Conservation (phyloP, 2,329 filamentous ascomycete genomes). For the Claviceps sp. region DNA sequence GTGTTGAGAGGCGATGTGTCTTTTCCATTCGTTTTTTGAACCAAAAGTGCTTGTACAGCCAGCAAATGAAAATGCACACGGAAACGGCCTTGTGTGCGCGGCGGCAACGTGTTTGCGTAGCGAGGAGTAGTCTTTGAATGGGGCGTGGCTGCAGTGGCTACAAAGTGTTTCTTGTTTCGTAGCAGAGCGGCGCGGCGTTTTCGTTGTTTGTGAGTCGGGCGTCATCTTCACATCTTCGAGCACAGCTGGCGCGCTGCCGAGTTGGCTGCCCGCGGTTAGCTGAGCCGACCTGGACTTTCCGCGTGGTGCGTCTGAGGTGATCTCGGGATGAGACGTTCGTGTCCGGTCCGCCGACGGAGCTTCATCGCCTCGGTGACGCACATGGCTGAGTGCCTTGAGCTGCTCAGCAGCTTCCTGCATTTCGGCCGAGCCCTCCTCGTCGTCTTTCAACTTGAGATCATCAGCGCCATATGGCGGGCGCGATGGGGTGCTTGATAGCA, state of each 20-base stretch:
- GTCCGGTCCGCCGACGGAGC: slow-evolving; percentile 15
- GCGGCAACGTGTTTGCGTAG: slow-evolving; percentile 54
- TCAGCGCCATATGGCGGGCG: slow-evolving; percentile 8
- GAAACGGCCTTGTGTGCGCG: slow-evolving; percentile 60
- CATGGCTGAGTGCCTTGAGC: slow-evolving; percentile 50
- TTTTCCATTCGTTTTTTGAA: slow-evolving; percentile 96
- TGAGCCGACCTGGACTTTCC: slow-evolving; percentile 13
- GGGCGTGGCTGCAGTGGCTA: slow-evolving; percentile 46
- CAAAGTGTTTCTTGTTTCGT: slow-evolving; percentile 50
- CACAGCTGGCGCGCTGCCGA: slow-evolving; percentile 12
- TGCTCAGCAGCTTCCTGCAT: slow-evolving; percentile 58
- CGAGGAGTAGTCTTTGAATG: slow-evolving; percentile 54
- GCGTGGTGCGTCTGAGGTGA: slow-evolving; percentile 19
- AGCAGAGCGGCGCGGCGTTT: slow-evolving; percentile 31
- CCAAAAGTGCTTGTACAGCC: slow-evolving; percentile 74
- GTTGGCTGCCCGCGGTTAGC: slow-evolving; percentile 18
- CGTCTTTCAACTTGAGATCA: slow-evolving; percentile 20
- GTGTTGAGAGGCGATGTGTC: slow-evolving; percentile 85
- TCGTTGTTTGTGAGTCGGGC: slow-evolving; percentile 20
- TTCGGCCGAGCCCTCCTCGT: slow-evolving; percentile 48
- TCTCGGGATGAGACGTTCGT: slow-evolving; percentile 27
- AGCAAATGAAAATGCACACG: slow-evolving; percentile 74
- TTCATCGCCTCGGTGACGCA: slow-evolving; percentile 41
- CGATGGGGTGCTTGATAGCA: slow-evolving; percentile 17
- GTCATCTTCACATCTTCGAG: slow-evolving; percentile 12